Evolutionary conservation across 2,329 filamentous ascomycete genomes (phyloP), one percentile per base, ranked within the genome.

Genomic region (Dactylellina parvicollis): DNA sequence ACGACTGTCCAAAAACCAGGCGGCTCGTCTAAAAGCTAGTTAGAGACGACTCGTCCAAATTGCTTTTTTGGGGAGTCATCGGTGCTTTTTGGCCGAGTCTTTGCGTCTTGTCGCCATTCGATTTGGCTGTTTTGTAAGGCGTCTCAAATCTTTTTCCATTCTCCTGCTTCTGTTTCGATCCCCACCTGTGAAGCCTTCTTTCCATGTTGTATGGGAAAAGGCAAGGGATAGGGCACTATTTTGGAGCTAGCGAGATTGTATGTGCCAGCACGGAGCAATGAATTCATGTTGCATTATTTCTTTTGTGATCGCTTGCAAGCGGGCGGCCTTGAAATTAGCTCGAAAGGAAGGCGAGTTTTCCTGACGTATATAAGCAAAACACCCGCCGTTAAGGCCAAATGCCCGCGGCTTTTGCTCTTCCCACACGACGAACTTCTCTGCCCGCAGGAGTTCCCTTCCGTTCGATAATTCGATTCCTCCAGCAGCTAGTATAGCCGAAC

Each of bases 261-360:
- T 34, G 22, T n/a, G n/a, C n/a, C n/a, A n/a, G n/a, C n/a, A n/a
- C n/a, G n/a, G n/a, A 57, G 34, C 60, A 49, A 72, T 72, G 67
- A 57, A 57, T 71, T 71, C 56, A 72, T 72, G 59, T 72, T 72
- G 67, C 67, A 72, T 65, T 64, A n/a, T n/a, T n/a, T n/a, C n/a
- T 56, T 55, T 57, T 52, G 42, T 55, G 54, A 69, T 69, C 62
- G 62, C 62, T 69, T 61, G 64, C 64, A 61, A 65, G 56, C 66
- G 44, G 66, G 66, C 66, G 47, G 56, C 47, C 64, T 40, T 55
- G 57, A 64, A 72, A 59, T 65, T 65, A 64, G 50, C 32, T 42
- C 24, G 46, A 32, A 40, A 20, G 42, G 59, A 12, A 64, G 22
- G 50, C 22, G 44, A 30, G 38, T 9, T 65, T 52, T 42, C 50